Conservation (phyloP, 1,284 basidiomycete genomes). For the Puccinia novopanici region DNA sequence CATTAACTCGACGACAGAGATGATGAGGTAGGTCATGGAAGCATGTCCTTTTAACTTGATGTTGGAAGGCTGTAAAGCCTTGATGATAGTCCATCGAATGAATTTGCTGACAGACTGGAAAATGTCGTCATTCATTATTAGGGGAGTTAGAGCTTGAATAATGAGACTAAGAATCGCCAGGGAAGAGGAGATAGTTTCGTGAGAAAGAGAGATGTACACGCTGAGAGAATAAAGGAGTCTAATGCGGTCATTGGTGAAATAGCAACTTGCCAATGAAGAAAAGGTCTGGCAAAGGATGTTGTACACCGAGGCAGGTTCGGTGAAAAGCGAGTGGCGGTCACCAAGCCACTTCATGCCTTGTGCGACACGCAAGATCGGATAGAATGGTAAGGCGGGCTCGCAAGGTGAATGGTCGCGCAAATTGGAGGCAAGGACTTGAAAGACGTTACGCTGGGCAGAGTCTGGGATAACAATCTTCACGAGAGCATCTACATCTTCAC, state of each 20-base stretch:
- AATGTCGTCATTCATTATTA: constrained; percentile 34
- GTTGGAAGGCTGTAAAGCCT: constrained; percentile 30
- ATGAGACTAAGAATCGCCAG: constrained; percentile 61
- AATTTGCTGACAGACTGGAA: constrained; percentile 40
- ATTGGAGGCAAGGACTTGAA: constrained; percentile 29
- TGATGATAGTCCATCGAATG: constrained; percentile 29
- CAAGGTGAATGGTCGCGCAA: constrained; percentile 18
- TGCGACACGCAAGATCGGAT: constrained; percentile 28
- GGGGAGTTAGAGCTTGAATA: constrained; percentile 31
- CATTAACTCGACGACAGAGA: constrained; percentile 27
- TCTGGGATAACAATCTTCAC: constrained; percentile 25
- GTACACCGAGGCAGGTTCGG: constrained; percentile 64
- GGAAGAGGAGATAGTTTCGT: constrained; percentile 63
- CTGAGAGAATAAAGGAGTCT: constrained; percentile 74
- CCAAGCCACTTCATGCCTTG: constrained; percentile 46
- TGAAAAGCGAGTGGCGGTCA: constrained; percentile 23
- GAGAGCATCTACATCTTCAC: constrained; percentile 22
- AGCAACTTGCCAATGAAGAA: constrained; percentile 68
- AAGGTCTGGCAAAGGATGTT: constrained; percentile 76
- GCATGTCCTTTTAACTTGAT: constrained; percentile 15
- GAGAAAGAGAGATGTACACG: constrained; percentile 67
- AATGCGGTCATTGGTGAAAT: constrained; percentile 82
- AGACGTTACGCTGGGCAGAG: constrained; percentile 19
- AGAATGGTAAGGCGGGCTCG: constrained; percentile 45
- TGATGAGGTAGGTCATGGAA: constrained; percentile 15